phyloP scores from a whole-genome alignment of 441 rosid genomes.

The Isatis lusitanica region DNA sequence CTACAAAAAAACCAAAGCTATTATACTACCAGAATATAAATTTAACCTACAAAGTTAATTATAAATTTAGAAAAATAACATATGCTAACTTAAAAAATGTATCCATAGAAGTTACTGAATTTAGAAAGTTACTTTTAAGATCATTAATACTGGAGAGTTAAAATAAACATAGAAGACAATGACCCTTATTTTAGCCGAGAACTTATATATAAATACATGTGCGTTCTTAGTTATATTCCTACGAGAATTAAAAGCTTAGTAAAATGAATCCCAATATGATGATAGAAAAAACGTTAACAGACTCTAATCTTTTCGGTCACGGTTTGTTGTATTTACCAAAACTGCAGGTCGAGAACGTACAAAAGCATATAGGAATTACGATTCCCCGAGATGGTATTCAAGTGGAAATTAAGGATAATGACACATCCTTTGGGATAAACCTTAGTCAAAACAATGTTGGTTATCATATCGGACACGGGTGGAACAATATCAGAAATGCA shows the following conservation, averaged over 20 bases:
- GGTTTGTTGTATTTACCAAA: no score
- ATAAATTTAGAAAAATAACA: no score
- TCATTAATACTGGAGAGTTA: not conserved
- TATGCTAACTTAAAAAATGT: not conserved
- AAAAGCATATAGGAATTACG: not conserved
- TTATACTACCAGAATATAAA: not conserved
- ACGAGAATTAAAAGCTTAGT: not conserved
- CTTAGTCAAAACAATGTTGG: not conserved
- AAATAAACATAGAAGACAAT: not conserved
- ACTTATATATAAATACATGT: not conserved
- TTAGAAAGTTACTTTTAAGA: not conserved
- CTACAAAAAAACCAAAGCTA: not conserved
- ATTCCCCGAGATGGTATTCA: constrained; percentile 3
- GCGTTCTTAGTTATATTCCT: not conserved
- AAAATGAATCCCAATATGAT: not conserved
- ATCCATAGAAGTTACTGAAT: not conserved
- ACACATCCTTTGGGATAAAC: not conserved
- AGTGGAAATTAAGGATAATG: not conserved
- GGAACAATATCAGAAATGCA: not conserved
- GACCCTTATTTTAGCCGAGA: not conserved
- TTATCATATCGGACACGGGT: not conserved
- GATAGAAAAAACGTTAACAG: not conserved
- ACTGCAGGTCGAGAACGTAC: not conserved
- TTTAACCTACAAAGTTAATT: not conserved
- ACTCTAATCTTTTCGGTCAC: no score